Evolutionary conservation across 345 rosid genomes (phyloP), one percentile per base, ranked within the genome.

Genomic region (Eucalyptus pauciflora): DNA sequence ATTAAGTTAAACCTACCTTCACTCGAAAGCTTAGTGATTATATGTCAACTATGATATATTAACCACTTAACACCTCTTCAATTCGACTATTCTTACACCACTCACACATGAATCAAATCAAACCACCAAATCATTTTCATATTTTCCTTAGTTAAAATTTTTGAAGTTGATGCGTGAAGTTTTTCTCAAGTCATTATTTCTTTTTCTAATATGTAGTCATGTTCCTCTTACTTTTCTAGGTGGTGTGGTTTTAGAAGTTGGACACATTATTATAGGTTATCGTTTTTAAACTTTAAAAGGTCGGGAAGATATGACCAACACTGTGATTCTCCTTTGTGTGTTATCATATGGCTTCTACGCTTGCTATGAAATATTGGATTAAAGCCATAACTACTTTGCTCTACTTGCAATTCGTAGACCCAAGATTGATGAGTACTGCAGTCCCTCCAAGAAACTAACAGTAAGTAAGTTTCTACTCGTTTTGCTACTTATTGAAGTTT

Each of bases 401-500:
- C 27, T 0, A 3, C 46, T 2, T 5, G 1, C 81, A 37, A 37
- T 41, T 5, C 0, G 1, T 9, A 18, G 41, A 37, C 24, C 22
- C 46, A 41, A 33, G 46, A 17, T 33, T 33, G 81, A 71, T 8
- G 45, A 71, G 81, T 10, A 33, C 4, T 1, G 13, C 0, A 33
- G 4, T 71, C 46, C 2, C 46, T 33, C 7, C 13, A 41, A 18
- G 27, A 37, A 71, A 37, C 27, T 71, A 71, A 20, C 4, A 37
- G 0, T 37, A 3, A 5, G 83, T 45, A 71, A 71, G 81, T 37
- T 25, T 71, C 81, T 20, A 71, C 24, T 17, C 4, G 4, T 33
- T 18, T 71, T 0, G 2, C 14, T 71, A 5, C 25, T 17, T 71
- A 29, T n/a, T 6, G 18, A 27, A 62, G 69, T 13, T 62, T 62